Conservation (phyloP, 2,329 filamentous ascomycete genomes). For the Paramyrothecium roridum region DNA sequence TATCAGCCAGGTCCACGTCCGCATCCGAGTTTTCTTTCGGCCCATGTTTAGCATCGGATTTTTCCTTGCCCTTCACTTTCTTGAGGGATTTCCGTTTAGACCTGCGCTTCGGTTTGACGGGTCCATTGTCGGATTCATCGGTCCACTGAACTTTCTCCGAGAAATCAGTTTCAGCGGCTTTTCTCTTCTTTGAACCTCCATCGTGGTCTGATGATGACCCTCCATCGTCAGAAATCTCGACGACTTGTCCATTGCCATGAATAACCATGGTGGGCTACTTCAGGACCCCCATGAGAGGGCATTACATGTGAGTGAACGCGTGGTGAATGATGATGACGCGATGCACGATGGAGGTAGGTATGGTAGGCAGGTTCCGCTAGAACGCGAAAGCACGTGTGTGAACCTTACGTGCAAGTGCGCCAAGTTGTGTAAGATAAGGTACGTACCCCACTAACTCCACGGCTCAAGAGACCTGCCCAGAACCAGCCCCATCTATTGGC, state of each 20-base stretch:
- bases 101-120: slow-evolving; percentile 44
- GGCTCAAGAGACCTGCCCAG: no score
- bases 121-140: slow-evolving; percentile 59
- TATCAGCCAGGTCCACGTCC: slow-evolving; percentile 47
- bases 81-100: slow-evolving; percentile 23
- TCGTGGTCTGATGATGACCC: slow-evolving; percentile 15
- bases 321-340: no score
- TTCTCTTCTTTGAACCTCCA: slow-evolving; percentile 28
- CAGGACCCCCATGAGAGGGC: no score
- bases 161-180: slow-evolving; percentile 25
- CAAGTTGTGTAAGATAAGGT: no score
- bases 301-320: no score
- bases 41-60: slow-evolving; percentile 16
- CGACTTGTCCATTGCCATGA: slow-evolving; percentile 5
- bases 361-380: no score
- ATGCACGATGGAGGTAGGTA: no score
- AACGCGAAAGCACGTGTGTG: no score
- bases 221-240: slow-evolving; percentile 22
- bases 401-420: no score
- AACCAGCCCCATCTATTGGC: no score
- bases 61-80: slow-evolving; percentile 19
- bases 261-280: neutral
- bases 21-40: slow-evolving; percentile 34
- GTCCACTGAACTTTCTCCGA: slow-evolving; percentile 49
- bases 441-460: no score